Conservation (phyloP, 2,329 filamentous ascomycete species). For the Fusarium sp. region DNA sequence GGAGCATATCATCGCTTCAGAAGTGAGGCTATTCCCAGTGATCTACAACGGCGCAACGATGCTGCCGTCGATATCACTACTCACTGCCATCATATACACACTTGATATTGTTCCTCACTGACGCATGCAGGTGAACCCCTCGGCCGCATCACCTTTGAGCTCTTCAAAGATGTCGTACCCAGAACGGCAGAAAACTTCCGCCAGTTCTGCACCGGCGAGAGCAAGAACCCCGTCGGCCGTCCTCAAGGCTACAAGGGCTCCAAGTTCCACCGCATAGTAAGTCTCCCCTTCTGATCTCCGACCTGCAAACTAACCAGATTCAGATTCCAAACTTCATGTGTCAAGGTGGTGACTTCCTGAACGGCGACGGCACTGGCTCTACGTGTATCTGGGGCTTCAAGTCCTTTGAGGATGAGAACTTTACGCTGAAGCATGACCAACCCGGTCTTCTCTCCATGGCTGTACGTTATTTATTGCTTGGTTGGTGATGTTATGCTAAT, state of each 20-base stretch:
- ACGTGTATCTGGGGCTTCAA: slow-evolving; percentile 88
- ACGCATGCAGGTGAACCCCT: slow-evolving; percentile 76
- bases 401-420: slow-evolving; percentile 92
- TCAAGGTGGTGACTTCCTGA: slow-evolving; percentile 95
- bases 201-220: slow-evolving; percentile 95
- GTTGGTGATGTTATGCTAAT: background rate
- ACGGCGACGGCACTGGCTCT: slow-evolving; percentile 90
- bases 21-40: slow-evolving; percentile 38
- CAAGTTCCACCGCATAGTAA: slow-evolving; percentile 92
- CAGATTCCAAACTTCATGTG: slow-evolving; percentile 98
- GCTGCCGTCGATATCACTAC: background rate
- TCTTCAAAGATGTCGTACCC: slow-evolving; percentile 86
- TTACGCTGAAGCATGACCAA: slow-evolving; percentile 79
- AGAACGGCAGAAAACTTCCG: slow-evolving; percentile 97
- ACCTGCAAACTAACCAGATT: slow-evolving; percentile 12
- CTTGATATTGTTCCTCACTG: background rate
- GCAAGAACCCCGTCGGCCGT: slow-evolving; percentile 78
- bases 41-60: background rate
- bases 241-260: slow-evolving; percentile 94
- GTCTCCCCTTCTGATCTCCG: slow-evolving; percentile 49
- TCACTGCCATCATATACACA: background rate
- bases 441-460: slow-evolving; percentile 93
- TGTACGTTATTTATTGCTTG: slow-evolving; percentile 62
- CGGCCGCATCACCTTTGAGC: slow-evolving; percentile 88
- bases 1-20: slow-evolving; percentile 3